Percentiles rank a stretch among this genome's conserved stretches.
Evolutionary conservation across 78 protist species (phyloP).

Genomic region (slime mould (Dictyostelium discoideum)): DNA sequence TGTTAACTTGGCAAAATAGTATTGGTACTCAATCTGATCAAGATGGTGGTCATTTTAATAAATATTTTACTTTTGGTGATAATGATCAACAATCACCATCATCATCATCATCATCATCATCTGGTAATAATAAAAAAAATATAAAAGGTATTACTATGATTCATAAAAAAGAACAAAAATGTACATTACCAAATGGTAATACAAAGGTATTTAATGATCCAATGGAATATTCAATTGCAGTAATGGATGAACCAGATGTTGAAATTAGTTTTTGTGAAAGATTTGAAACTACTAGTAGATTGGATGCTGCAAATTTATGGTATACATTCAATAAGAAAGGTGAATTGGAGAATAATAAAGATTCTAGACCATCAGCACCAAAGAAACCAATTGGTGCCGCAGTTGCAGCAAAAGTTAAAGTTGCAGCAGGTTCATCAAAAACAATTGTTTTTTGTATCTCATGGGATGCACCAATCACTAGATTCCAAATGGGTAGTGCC

Average conservation of each 20-base stretch:
- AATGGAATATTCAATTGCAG: conserved; percentile 61
- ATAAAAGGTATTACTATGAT: conserved; percentile 39
- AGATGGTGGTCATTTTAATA: conserved; percentile 72
- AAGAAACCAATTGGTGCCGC: conserved; percentile 77
- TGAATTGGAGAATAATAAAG: conserved; percentile 45
- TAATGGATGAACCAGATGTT: conserved; percentile 21
- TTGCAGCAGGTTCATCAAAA: conserved; percentile 22
- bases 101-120: no score
- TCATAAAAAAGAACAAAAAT: conserved; percentile 7
- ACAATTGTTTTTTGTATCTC: conserved; percentile 60
- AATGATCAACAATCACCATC: not conserved
- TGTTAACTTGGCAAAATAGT: conserved; percentile 84
- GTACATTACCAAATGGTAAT: not conserved
- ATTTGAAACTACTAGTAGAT: conserved; percentile 66
- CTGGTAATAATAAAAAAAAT: not conserved
- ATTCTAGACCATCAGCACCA: conserved; percentile 46
- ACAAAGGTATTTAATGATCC: conserved; percentile 9
- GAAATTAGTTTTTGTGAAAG: conserved; percentile 10
- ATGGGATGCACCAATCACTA: conserved; percentile 72
- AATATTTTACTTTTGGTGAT: not conserved
- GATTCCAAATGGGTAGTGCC: conserved; percentile 41
- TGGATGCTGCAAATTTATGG: conserved; percentile 82
- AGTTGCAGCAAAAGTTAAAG: conserved; percentile 47
- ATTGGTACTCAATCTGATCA: conserved; percentile 42
- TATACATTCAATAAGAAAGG: conserved; percentile 50